Percentiles rank a stretch among this genome's conserved stretches.
Evolutionary conservation across 1,284 basidiomycete species (phyloP).

Genomic region (Puccinia brachypodii): DNA sequence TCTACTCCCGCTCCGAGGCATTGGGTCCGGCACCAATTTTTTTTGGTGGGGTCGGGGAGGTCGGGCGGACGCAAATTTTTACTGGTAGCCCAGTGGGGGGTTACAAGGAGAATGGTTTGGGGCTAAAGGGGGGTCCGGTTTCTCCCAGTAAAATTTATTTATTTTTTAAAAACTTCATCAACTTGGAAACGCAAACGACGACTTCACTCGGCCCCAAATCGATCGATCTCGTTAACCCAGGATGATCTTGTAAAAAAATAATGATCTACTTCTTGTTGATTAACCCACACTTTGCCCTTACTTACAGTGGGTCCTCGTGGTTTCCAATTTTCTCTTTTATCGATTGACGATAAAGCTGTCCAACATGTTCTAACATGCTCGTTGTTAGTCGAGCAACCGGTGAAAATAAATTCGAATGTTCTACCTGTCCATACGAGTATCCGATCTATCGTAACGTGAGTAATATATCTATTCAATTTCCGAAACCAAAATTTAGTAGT

Average conservation of each 20-base stretch:
- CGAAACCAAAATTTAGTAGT: neutral
- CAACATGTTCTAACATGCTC: conserved; percentile 88
- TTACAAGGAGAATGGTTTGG: too few relatives aligned
- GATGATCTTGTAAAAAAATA: neutral
- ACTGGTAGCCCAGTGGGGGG: too few relatives aligned
- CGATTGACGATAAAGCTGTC: conserved; percentile 63
- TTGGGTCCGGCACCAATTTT: too few relatives aligned
- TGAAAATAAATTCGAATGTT: conserved; percentile 84
- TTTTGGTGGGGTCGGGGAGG: too few relatives aligned
- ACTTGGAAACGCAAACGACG: too few relatives aligned
- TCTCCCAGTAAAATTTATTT: too few relatives aligned
- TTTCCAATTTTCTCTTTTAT: neutral
- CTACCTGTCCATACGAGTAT: conserved; percentile 92
- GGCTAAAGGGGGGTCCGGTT: too few relatives aligned
- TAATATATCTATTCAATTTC: too few relatives aligned
- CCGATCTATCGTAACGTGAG: conserved; percentile 75
- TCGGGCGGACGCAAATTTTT: too few relatives aligned
- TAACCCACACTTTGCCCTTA: neutral
- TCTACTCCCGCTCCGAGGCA: too few relatives aligned
- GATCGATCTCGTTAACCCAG: neutral
- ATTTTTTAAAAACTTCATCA: too few relatives aligned
- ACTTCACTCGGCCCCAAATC: too few relatives aligned
- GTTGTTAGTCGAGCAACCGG: conserved; percentile 66
- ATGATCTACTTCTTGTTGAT: neutral
- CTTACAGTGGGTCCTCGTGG: neutral